Percentiles rank a stretch among this genome's conserved stretches.
These are phyloP conservation scores for Luffa acutangula DNA, from an alignment of 306 rosid species.

Conservation along the genomic window DNA sequence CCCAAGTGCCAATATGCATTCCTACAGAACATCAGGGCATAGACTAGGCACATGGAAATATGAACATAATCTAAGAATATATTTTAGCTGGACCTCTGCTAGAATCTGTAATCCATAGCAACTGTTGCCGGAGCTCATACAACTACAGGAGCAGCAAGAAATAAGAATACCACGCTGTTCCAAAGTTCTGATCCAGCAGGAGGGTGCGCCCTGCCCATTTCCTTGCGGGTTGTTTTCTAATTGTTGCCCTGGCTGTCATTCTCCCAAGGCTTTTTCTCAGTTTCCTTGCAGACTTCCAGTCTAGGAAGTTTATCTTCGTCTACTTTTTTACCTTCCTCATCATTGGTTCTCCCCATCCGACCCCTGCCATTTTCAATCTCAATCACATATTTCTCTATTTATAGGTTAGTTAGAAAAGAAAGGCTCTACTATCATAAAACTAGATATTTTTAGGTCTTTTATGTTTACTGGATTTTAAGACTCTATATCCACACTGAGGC, in stretches of 20 bases:
- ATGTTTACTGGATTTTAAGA: neutral
- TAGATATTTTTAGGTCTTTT: neutral
- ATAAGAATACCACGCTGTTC: conserved; percentile 37
- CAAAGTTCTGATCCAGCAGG: conserved; percentile 30
- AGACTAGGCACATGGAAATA: neutral
- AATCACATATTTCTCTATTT: neutral
- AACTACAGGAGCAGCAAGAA: conserved; percentile 32
- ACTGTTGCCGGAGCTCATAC: conserved; percentile 57
- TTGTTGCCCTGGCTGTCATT: conserved; percentile 16
- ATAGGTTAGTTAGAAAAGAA: neutral
- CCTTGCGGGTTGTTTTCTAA: conserved; percentile 17
- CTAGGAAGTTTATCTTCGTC: conserved; percentile 16
- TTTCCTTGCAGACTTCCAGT: conserved; percentile 17
- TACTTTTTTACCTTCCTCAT: conserved; percentile 9
- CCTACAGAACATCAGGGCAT: neutral
- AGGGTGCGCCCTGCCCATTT: conserved; percentile 25
- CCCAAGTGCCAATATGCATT: neutral
- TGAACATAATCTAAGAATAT: conserved; percentile 6
- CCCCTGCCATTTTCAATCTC: conserved; percentile 24
- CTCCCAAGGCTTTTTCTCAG: conserved; percentile 14
- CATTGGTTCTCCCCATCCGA: conserved; percentile 30
- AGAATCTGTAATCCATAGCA: conserved; percentile 46
- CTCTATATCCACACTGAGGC: neutral
- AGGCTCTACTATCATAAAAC: neutral
- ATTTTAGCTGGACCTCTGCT: conserved; percentile 44